These are phyloP conservation scores for Camelina sativa DNA, from an alignment of 345 rosid genomes.

Conservation along the genomic window DNA sequence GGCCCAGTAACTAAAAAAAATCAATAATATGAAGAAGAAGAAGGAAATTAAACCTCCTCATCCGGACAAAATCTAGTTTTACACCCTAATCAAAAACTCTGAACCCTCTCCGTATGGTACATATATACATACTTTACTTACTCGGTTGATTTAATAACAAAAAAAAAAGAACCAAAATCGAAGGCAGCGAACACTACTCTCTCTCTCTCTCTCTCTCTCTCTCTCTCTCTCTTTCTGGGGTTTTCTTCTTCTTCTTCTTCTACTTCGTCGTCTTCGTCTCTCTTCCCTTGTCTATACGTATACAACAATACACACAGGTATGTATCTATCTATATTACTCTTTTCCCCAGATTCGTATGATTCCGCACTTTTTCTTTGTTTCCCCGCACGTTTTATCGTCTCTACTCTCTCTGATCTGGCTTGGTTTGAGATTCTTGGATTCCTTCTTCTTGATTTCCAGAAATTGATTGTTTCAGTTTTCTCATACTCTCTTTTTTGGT, in stretches of 20 bases:
- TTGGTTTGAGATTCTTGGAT: conserved; percentile 21
- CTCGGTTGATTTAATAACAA: conserved; percentile 4
- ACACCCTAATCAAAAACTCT: conserved; percentile 6
- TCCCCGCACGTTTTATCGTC: neutral
- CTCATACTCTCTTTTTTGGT: neutral
- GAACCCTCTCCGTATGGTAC: neutral
- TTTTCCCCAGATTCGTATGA: conserved; percentile 20
- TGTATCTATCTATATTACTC: neutral
- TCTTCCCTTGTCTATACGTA: conserved; percentile 6
- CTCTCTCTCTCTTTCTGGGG: conserved; percentile 16
- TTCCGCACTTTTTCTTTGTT: conserved; percentile 7
- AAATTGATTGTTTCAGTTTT: conserved; percentile 18
- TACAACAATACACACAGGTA: conserved; percentile 30
- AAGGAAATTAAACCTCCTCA: neutral
- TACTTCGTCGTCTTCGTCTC: conserved; percentile 29
- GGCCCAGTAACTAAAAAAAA: no score
- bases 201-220: neutral
- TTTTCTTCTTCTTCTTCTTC: conserved; percentile 33
- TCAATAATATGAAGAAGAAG: neutral
- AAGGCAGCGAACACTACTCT: conserved; percentile 21
- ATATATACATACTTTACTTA: neutral
- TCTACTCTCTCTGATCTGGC: conserved; percentile 34
- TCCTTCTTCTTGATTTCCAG: neutral
- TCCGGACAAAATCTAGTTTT: neutral
- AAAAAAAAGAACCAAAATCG: conserved; percentile 7